These are phyloP conservation scores for Globisporangium sylvaticum DNA, from an alignment of 352 stramenopile genomes.

Conservation along the genomic window DNA sequence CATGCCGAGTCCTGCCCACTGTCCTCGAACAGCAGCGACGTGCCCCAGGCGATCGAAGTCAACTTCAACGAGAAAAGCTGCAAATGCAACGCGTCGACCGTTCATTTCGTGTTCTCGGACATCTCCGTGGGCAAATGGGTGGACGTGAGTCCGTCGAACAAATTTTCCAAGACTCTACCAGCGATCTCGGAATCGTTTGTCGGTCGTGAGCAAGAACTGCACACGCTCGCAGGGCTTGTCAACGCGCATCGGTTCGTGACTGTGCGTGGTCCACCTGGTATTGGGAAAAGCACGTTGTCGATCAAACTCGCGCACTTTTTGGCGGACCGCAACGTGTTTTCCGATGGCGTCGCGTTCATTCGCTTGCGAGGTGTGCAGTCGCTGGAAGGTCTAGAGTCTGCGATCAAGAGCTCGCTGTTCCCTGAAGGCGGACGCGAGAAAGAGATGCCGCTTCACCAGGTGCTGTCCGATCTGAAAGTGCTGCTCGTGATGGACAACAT, in stretches of 20 bases:
- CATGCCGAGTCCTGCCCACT: slow-evolving; percentile 49
- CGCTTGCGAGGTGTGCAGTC: slow-evolving; percentile 63
- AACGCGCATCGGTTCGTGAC: slow-evolving; percentile 65
- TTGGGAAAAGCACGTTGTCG: slow-evolving; percentile 75
- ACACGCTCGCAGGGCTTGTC: slow-evolving; percentile 59
- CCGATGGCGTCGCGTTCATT: slow-evolving; percentile 73
- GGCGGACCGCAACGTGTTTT: slow-evolving; percentile 64
- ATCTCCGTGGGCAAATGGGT: slow-evolving; percentile 74
- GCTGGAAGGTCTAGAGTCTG: slow-evolving; percentile 66
- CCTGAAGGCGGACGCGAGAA: slow-evolving; percentile 60
- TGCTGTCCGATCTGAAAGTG: slow-evolving; percentile 50
- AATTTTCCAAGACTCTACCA: slow-evolving; percentile 64
- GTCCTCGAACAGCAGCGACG: slow-evolving; percentile 12
- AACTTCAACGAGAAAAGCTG: slow-evolving; percentile 43
- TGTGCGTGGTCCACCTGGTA: slow-evolving; percentile 63
- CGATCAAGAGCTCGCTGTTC: slow-evolving; percentile 65
- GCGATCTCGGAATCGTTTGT: slow-evolving; percentile 67
- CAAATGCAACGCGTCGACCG: slow-evolving; percentile 43
- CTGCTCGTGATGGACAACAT: slow-evolving; percentile 82
- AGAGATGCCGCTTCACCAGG: slow-evolving; percentile 53
- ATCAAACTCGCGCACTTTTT: slow-evolving; percentile 73
- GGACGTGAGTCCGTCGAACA: slow-evolving; percentile 67
- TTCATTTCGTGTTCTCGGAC: slow-evolving; percentile 67
- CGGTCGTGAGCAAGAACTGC: slow-evolving; percentile 67
- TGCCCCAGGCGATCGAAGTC: slow-evolving; percentile 43